Evolutionary conservation across 2,329 filamentous ascomycete species (phyloP).

Genomic region (Colletotrichum sp.): DNA sequence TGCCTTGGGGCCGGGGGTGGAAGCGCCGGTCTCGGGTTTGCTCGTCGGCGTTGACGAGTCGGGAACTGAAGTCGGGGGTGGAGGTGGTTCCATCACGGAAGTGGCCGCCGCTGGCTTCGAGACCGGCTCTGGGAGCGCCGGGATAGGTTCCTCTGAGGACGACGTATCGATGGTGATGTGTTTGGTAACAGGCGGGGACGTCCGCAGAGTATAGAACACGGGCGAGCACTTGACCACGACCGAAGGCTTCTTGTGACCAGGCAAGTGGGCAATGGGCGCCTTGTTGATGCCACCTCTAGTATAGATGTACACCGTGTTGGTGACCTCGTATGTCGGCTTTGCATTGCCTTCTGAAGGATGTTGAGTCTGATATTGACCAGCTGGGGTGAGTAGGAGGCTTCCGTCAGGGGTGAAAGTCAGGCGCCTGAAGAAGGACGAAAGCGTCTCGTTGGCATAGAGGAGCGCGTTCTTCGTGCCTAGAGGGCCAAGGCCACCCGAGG

Average conservation of each 20-base stretch:
- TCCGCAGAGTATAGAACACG: constrained; percentile 81
- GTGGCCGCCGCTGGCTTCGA: constrained; percentile 62
- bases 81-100: constrained; percentile 84
- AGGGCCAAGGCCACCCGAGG: constrained; percentile 65
- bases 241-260: constrained; percentile 97
- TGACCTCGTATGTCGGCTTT: constrained; percentile 83
- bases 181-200: constrained; percentile 71
- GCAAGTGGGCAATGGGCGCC: constrained; percentile 91
- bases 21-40: constrained; percentile 46
- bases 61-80: constrained; percentile 59
- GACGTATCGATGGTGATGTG: constrained; percentile 96
- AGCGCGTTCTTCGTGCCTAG: constrained; percentile 81
- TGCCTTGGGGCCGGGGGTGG: constrained; percentile 65
- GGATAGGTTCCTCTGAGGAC: constrained; percentile 82
- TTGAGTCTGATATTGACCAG: constrained; percentile 90
- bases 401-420: constrained; percentile 95
- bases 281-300: constrained; percentile 96
- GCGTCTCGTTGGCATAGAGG: constrained; percentile 94
- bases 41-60: constrained; percentile 37
- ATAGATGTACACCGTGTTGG: constrained; percentile 98
- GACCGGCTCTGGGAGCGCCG: constrained; percentile 82
- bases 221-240: constrained; percentile 96
- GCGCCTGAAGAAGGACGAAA: constrained; percentile 95
- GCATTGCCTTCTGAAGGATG: constrained; percentile 68
- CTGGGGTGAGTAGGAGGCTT: constrained; percentile 90